Conservation (phyloP, 2,329 filamentous ascomycete species). For the Penicillium sp. region DNA sequence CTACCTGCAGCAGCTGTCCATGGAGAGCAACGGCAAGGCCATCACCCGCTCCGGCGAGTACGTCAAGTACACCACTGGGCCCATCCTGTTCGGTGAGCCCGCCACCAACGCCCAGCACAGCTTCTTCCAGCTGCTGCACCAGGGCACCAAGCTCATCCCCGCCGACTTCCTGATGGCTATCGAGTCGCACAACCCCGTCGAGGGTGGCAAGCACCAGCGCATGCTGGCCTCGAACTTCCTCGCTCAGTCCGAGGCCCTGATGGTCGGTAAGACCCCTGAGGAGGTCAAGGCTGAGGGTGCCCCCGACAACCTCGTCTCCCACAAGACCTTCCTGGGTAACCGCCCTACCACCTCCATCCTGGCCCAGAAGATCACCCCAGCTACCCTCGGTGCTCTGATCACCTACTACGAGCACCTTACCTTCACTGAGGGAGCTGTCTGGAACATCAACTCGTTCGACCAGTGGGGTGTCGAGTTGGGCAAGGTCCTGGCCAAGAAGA, state of each 20-base stretch:
- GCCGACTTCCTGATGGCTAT: constrained; percentile 97
- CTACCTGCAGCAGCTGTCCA: constrained; percentile 97
- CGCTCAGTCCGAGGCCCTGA: constrained; percentile 54
- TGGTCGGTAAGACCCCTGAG: constrained; percentile 58
- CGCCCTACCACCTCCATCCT: constrained; percentile 94
- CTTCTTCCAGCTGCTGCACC: constrained; percentile 99
- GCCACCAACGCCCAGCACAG: constrained; percentile 99
- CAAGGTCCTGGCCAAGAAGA: constrained; percentile 94
- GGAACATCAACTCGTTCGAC: constrained; percentile 99
- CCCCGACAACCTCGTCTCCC: constrained; percentile 69
- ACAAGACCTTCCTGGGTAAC: constrained; percentile 99
- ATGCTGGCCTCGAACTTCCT: constrained; percentile 58
- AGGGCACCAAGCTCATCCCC: constrained; percentile 98
- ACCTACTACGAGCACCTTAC: constrained; percentile 99
- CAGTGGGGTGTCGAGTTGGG: constrained; percentile 99
- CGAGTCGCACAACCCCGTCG: constrained; percentile 94
- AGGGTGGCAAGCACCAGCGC: constrained; percentile 88
- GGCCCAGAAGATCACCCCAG: constrained; percentile 89
- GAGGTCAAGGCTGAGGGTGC: constrained; percentile 54
- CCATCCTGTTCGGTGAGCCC: constrained; percentile 95
- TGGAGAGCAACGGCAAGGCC: constrained; percentile 99
- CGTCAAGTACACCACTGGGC: constrained; percentile 95
- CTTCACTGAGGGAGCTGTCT: constrained; percentile 95
- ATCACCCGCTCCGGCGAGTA: constrained; percentile 85
- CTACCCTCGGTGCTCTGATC: constrained; percentile 89